These are phyloP conservation scores for Ustilago loliicola DNA, from an alignment of 1,284 basidiomycete species.

Conservation along the genomic window DNA sequence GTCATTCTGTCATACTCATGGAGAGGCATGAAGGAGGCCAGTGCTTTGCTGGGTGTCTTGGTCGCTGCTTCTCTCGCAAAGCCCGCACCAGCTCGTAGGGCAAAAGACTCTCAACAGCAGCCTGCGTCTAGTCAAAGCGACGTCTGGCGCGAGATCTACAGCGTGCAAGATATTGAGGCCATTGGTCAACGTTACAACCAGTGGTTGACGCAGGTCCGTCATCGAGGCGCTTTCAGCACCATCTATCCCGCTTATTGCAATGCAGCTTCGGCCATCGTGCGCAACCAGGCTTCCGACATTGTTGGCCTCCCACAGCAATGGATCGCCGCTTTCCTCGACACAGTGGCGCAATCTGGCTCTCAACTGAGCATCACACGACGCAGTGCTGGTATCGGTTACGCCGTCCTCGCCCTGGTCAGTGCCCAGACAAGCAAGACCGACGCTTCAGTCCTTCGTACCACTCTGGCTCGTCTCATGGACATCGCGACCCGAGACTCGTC, in stretches of 20 bases:
- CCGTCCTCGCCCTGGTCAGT: constrained; percentile 69
- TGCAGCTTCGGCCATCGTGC: constrained; percentile 59
- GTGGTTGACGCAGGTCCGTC: constrained; percentile 70
- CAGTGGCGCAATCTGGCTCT: constrained; percentile 45
- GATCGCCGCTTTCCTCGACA: constrained; percentile 62
- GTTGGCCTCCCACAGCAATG: constrained; percentile 59
- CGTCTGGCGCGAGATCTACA: constrained; percentile 38
- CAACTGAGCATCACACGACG: constrained; percentile 70
- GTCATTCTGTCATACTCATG: constrained; percentile 70
- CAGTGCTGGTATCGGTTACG: constrained; percentile 70
- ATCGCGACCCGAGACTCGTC: constrained; percentile 30
- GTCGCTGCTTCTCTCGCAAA: constrained; percentile 55
- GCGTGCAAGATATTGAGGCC: constrained; percentile 39
- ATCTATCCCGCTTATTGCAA: constrained; percentile 68
- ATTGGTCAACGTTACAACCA: constrained; percentile 66
- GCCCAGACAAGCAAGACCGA: constrained; percentile 51
- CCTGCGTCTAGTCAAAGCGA: constrained; percentile 22
- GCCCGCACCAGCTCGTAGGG: constrained; percentile 10
- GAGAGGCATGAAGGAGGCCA: constrained; percentile 71
- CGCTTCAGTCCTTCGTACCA: constrained; percentile 33
- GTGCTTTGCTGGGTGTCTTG: constrained; percentile 66
- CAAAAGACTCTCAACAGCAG: constrained; percentile 6
- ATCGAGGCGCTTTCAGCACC: constrained; percentile 71
- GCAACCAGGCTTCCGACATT: constrained; percentile 54
- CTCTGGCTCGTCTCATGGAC: constrained; percentile 44